Evolutionary conservation across 495 filamentous ascomycete genomes (phyloP).

Genomic region (Penicillium arizonense): DNA sequence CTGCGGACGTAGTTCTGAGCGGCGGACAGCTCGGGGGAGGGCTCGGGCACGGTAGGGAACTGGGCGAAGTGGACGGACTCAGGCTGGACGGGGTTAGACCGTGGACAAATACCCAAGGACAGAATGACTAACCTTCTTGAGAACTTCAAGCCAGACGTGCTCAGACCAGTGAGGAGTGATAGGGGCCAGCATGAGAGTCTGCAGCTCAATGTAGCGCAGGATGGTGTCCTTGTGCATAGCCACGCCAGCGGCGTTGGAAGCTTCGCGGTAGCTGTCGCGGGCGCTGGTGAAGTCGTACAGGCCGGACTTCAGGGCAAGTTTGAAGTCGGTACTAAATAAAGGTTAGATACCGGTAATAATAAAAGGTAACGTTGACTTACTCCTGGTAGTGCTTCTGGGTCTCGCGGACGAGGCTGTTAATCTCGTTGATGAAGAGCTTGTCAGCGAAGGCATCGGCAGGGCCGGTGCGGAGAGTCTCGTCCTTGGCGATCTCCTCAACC

Average conservation of each 20-base stretch:
- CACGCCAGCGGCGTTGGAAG: conserved; percentile 65
- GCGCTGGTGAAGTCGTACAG: conserved; percentile 87
- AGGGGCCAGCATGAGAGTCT: conserved; percentile 73
- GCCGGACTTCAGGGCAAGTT: conserved; percentile 84
- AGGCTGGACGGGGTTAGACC: conserved; percentile 32
- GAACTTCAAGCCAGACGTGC: conserved; percentile 87
- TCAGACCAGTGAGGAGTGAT: conserved; percentile 94
- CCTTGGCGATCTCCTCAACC: conserved; percentile 80
- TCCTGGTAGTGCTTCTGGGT: conserved; percentile 71
- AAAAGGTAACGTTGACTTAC: conserved; percentile 34
- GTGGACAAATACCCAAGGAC: neutral
- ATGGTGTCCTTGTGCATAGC: conserved; percentile 81
- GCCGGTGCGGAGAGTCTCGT: conserved; percentile 70
- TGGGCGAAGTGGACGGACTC: conserved; percentile 73
- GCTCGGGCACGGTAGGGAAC: conserved; percentile 70
- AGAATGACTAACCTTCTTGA: conserved; percentile 59
- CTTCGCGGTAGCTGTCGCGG: conserved; percentile 89
- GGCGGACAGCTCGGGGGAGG: conserved; percentile 63
- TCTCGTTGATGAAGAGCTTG: conserved; percentile 87
- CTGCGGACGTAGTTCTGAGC: conserved; percentile 75
- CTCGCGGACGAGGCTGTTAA: conserved; percentile 79
- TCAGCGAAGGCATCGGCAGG: conserved; percentile 79
- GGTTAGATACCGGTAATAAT: conserved; percentile 27
- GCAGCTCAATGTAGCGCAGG: conserved; percentile 78
- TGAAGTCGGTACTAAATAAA: conserved; percentile 66